Percentiles rank a stretch among this genome's conserved stretches.
Conservation (phyloP, 306 rosid species). For the Acacia melanoxylon region DNA sequence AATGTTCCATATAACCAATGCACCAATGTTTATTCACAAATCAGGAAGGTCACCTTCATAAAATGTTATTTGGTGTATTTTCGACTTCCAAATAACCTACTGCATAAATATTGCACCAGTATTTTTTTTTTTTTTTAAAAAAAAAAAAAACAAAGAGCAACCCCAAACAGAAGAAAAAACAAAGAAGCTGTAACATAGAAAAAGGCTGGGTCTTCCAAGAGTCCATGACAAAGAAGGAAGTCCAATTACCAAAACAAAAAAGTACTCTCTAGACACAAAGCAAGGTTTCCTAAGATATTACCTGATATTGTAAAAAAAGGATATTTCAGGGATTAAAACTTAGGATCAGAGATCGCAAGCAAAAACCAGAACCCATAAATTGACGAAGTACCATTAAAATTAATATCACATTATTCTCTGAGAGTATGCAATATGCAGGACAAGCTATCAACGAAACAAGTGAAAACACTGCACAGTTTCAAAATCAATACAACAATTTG, state of each 20-base stretch:
- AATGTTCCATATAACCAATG: background rate
- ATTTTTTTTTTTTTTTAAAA: background rate
- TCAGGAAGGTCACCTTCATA: background rate
- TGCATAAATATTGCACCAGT: background rate
- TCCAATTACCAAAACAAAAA: background rate
- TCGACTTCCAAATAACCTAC: background rate
- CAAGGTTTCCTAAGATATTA: background rate
- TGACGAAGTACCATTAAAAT: background rate
- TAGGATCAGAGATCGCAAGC: background rate
- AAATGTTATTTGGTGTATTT: background rate
- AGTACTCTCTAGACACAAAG: background rate
- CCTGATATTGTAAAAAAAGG: background rate
- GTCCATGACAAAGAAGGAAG: background rate
- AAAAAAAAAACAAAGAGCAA: background rate
- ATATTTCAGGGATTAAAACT: background rate
- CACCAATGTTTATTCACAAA: background rate
- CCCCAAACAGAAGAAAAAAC: background rate
- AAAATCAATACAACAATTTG: slow-evolving; percentile 32
- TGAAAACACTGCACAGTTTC: slow-evolving; percentile 9
- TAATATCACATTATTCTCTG: background rate
- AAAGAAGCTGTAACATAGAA: background rate
- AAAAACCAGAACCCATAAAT: background rate
- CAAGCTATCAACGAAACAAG: slow-evolving; percentile 6
- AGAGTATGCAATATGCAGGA: background rate
- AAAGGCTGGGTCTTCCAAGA: background rate